Evolutionary conservation across 495 filamentous ascomycete genomes (phyloP), one percentile per base, ranked within the genome.

Genomic region (Hypomontagnella monticulosa): DNA sequence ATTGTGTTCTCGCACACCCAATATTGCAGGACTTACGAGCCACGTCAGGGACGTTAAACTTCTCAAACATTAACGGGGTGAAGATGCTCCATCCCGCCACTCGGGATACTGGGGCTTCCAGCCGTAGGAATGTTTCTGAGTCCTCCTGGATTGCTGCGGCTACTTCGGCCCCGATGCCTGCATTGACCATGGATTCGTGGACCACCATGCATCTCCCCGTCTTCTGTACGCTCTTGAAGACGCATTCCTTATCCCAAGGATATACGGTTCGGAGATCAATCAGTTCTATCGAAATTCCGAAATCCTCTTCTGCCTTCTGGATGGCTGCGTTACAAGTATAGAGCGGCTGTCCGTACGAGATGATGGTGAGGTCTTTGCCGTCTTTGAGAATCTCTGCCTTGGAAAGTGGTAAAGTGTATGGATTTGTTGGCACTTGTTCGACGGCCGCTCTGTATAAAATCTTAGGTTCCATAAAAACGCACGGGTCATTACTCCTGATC

Each of bases 391-490:
- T 77, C 74, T 99, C 94, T 0, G 95, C 95, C 73, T 92, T 93
- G 46, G 88, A 92, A 3, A 99, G 83, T 1, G 94, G 93, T 19
- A 99, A 83, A 0, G 86, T 88, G 71, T 97, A 99, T 14, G 89
- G 81, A 36, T 83, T 88, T 4, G 87, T 87, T 12, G 95, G 96
- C 2, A 99, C 95, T 74, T 98, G 91, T 74, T 99, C 95, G 23
- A 97, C 92, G 0, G 95, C 93, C 0, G 96, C 96, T 18, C 95
- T 89, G 71, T 99, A 99, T 12, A 99, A 79, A 7, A 93, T 88
- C 80, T 99, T 99, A 0, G 95, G 96, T 75, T 99, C 95, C 90
- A 99, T 90, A 78, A 99, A 97, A 20, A 99, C 79, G 53, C 94
- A 91, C 0, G 95, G 95, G 73, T 99, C 94, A 53, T 92, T 92